Percentiles rank a stretch among this genome's conserved stretches.
phyloP scores from a whole-genome alignment of 176 grass and related monocot genomes.

The Aegilops tauschii region DNA sequence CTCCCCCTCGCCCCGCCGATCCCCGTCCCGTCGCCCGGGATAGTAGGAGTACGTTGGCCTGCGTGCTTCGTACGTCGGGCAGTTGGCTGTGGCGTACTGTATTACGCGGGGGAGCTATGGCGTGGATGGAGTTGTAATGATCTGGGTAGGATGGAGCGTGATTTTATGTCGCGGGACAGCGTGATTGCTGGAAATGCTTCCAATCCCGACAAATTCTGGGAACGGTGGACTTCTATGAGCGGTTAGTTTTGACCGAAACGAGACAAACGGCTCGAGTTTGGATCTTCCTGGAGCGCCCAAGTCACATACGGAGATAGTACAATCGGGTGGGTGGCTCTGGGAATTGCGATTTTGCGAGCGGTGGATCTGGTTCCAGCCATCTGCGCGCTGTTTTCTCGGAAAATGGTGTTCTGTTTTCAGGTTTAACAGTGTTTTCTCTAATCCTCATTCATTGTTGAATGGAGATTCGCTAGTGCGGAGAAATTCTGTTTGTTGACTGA shows the following conservation, averaged over 20 bases:
- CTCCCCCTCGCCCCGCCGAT: not conserved
- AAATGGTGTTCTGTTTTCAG: no score
- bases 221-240: not conserved
- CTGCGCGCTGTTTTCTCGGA: not conserved
- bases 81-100: not conserved
- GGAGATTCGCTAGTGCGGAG: not conserved
- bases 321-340: not conserved
- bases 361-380: slow-evolving; percentile 19
- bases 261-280: not conserved
- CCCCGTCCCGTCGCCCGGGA: not conserved
- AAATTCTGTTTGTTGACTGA: not conserved
- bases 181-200: not conserved
- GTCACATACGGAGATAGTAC: not conserved
- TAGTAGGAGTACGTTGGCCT: not conserved
- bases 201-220: not conserved
- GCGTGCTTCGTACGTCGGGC: not conserved
- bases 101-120: not conserved
- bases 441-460: not conserved
- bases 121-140: not conserved
- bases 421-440: not conserved
- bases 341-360: not conserved
- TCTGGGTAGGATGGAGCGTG: not conserved
- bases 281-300: not conserved
- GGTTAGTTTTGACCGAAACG: not conserved
- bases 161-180: not conserved